These are phyloP conservation scores for Euphrasia arctica DNA, from an alignment of 305 asterid species.

Conservation along the genomic window DNA sequence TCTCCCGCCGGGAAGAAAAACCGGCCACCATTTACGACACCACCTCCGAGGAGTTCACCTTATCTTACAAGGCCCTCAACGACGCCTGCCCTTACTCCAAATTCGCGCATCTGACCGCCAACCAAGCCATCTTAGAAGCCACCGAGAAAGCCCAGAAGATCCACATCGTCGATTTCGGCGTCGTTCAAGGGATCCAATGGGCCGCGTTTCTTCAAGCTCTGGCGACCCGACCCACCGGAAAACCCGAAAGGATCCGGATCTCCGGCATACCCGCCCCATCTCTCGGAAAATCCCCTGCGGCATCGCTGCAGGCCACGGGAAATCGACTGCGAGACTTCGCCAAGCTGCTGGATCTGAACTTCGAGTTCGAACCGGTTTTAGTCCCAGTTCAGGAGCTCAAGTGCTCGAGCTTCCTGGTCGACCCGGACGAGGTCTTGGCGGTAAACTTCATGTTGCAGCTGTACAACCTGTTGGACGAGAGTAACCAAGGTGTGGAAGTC, in stretches of 20 bases:
- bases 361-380: constrained; percentile 68
- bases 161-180: constrained; percentile 90
- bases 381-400: constrained; percentile 58
- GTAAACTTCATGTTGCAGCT: constrained; percentile 90
- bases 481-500: constrained; percentile 43
- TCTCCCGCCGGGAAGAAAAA: constrained; percentile 34
- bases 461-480: constrained; percentile 63
- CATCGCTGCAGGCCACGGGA: constrained; percentile 75
- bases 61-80: constrained; percentile 67
- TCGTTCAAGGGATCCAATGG: constrained; percentile 94
- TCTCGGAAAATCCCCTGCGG: constrained; percentile 54
- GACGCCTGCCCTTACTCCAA: constrained; percentile 97
- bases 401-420: constrained; percentile 53
- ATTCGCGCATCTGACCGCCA: constrained; percentile 84
- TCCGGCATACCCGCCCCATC: constrained; percentile 87
- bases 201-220: constrained; percentile 90
- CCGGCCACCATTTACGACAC: constrained; percentile 30
- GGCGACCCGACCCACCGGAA: constrained; percentile 81
- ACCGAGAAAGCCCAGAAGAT: constrained; percentile 57
- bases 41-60: constrained; percentile 64
- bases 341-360: constrained; percentile 66
- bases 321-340: constrained; percentile 81
- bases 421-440: constrained; percentile 60
- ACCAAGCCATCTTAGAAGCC: constrained; percentile 88
- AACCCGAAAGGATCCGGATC: constrained; percentile 62